A percentile compares a stretch with the other conserved stretches of the same genome.
These are phyloP conservation scores for Viridothelium virens DNA, from an alignment of 495 filamentous ascomycete genomes.

Conservation along the genomic window DNA sequence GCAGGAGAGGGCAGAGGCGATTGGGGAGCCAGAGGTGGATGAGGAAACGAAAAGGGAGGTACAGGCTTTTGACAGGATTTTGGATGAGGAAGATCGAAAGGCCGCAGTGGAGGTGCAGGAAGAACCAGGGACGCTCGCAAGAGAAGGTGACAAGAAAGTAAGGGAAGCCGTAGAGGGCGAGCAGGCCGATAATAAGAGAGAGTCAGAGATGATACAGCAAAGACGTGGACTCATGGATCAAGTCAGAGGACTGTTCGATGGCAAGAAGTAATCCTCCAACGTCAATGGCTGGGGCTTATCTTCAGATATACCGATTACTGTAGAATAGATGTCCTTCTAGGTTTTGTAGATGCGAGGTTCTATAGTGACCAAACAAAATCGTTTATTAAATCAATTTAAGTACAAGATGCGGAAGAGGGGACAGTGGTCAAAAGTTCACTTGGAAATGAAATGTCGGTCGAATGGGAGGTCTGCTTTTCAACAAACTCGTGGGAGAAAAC, in stretches of 20 bases:
- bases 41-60: background rate
- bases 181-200: background rate
- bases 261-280: background rate
- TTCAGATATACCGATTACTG: background rate
- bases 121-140: background rate
- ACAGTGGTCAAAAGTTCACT: too few relatives aligned
- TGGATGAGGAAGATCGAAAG: conserved; percentile 2
- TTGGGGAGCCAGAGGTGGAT: background rate
- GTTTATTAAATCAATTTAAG: too few relatives aligned
- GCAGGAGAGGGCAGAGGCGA: background rate
- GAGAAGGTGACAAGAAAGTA: background rate
- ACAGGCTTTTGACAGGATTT: conserved; percentile 1
- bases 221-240: background rate
- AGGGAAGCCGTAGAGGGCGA: background rate
- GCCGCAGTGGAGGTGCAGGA: background rate
- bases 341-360: too few relatives aligned
- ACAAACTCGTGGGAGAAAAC: too few relatives aligned
- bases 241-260: background rate
- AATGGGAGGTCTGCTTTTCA: too few relatives aligned
- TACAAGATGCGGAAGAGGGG: too few relatives aligned
- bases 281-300: background rate
- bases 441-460: too few relatives aligned
- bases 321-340: background rate
- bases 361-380: too few relatives aligned
- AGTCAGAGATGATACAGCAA: conserved; percentile 1